Evolutionary conservation across 352 stramenopile genomes (phyloP).

Genomic region (Plasmopara muralis): DNA sequence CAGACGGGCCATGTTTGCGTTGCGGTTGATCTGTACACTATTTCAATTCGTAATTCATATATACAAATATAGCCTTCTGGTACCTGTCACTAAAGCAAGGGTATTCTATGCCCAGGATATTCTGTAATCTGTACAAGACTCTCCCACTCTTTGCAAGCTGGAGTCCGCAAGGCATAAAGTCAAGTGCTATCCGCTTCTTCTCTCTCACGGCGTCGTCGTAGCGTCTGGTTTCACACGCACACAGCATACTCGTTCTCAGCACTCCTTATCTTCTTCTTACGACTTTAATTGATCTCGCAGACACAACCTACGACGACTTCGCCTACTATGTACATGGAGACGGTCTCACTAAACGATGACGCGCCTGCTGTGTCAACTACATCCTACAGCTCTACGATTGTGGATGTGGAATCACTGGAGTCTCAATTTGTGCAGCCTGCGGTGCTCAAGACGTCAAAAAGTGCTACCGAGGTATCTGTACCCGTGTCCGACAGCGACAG

Average conservation of each 20-base stretch:
- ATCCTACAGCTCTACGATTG: conserved; percentile 12
- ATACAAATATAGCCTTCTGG: neutral
- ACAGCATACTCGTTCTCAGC: neutral
- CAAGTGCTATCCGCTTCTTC: conserved; percentile 1
- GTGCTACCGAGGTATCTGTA: conserved; percentile 9
- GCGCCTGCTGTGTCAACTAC: conserved; percentile 7
- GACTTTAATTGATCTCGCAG: conserved; percentile 6
- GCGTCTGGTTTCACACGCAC: neutral
- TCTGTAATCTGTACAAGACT: conserved; percentile 12
- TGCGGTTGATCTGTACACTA: neutral
- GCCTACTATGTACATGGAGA: conserved; percentile 50
- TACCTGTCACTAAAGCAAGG: conserved; percentile 11
- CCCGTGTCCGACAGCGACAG: conserved; percentile 23
- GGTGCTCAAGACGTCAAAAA: conserved; percentile 30
- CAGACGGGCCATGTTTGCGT: neutral
- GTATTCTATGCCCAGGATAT: conserved; percentile 7
- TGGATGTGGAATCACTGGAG: conserved; percentile 46
- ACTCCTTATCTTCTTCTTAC: neutral
- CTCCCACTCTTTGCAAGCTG: conserved; percentile 14
- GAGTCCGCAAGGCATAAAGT: conserved; percentile 5
- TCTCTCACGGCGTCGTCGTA: neutral
- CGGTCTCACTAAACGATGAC: conserved; percentile 72
- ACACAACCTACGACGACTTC: conserved; percentile 20
- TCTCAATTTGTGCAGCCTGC: conserved; percentile 29
- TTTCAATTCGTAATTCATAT: neutral